Conservation (phyloP, 176 grass and related monocot genomes). For the Eleusine coracana region DNA sequence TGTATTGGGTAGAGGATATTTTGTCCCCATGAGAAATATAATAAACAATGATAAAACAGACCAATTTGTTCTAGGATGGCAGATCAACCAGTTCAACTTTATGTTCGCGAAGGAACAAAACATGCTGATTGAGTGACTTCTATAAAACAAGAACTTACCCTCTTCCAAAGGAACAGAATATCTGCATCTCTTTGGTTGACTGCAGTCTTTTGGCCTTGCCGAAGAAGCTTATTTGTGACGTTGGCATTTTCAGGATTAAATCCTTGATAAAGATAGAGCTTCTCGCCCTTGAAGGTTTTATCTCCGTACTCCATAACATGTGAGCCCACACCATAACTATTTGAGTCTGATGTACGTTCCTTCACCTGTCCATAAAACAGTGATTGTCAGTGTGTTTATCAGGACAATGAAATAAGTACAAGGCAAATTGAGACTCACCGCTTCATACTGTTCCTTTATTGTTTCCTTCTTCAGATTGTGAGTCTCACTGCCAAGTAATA, state of each 20-base stretch:
- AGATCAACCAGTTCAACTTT: constrained; percentile 14
- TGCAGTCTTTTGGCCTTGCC: constrained; percentile 35
- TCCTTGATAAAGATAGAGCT: constrained; percentile 90
- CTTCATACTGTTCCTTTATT: constrained; percentile 72
- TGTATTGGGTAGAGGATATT: background rate
- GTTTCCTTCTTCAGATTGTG: constrained; percentile 85
- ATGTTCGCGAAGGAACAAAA: constrained; percentile 2
- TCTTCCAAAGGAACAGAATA: constrained; percentile 82
- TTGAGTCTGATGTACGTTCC: constrained; percentile 64
- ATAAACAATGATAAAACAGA: background rate
- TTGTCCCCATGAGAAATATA: background rate
- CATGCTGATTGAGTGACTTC: background rate
- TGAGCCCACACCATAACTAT: constrained; percentile 54
- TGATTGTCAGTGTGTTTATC: too few species aligned
- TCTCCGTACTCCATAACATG: constrained; percentile 98
- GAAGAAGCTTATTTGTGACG: constrained; percentile 50
- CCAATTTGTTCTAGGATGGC: background rate
- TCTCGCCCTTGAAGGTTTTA: constrained; percentile 68
- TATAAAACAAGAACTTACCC: constrained; percentile 38
- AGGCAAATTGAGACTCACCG: constrained; percentile 31
- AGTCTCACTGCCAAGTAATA: constrained; percentile 58
- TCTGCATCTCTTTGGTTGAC: constrained; percentile 92
- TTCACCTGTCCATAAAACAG: constrained; percentile 50
- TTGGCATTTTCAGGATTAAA: constrained; percentile 75
- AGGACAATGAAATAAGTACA: background rate